Evolutionary conservation across 768 basidiomycete genomes (phyloP).

Genomic region (Pisolithus marmoratus): DNA sequence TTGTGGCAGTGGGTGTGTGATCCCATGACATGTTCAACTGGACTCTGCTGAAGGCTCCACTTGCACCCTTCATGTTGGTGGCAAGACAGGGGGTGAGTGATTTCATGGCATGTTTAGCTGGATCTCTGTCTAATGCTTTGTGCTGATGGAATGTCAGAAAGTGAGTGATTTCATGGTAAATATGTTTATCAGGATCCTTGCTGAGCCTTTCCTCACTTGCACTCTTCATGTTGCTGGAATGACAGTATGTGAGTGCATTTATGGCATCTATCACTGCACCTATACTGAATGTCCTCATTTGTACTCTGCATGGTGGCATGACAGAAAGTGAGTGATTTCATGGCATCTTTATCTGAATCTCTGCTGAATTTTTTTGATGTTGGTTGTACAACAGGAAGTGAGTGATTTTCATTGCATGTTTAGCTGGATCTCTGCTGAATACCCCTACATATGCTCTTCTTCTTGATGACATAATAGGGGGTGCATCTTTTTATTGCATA

Average conservation of each 20-base stretch:
- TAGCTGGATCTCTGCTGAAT: too few species aligned
- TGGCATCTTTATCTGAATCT: neutral
- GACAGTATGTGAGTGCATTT: neutral
- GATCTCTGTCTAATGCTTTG: neutral
- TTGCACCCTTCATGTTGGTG: neutral
- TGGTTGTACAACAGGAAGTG: too few species aligned
- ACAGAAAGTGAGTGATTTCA: constrained; percentile 13
- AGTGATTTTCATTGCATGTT: too few species aligned
- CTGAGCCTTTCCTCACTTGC: neutral
- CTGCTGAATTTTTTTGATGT: too few species aligned
- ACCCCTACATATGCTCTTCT: too few species aligned
- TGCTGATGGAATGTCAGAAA: neutral
- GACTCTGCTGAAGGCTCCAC: neutral
- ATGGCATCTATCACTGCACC: too few species aligned
- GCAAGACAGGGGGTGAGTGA: neutral
- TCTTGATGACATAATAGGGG: too few species aligned
- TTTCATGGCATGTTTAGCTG: neutral
- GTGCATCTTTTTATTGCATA: too few species aligned
- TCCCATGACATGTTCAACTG: neutral
- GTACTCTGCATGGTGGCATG: neutral
- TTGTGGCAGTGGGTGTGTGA: too few species aligned
- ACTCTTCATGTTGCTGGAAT: neutral
- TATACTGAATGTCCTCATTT: neutral
- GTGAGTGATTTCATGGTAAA: neutral
- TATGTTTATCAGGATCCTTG: neutral